Percentiles rank a stretch among this genome's conserved stretches.
Conservation (phyloP, 2,329 filamentous ascomycete genomes). For the Paecilomyces niveus region DNA sequence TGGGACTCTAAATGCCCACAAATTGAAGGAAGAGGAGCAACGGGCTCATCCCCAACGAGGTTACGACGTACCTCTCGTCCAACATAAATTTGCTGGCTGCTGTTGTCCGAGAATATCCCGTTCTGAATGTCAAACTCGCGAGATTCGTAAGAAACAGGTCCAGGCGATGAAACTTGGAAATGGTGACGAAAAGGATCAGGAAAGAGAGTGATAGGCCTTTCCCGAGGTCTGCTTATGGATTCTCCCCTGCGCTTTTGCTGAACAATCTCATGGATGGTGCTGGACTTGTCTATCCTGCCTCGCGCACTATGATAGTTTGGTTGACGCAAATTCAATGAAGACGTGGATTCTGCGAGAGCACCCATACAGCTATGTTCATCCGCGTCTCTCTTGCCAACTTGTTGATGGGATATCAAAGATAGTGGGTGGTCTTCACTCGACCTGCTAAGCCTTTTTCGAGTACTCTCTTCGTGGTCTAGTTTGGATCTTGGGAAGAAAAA, state of each 20-base stretch:
- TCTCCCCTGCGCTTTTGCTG: background rate
- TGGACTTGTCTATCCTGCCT: background rate
- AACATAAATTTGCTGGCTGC: background rate
- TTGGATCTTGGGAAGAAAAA: background rate
- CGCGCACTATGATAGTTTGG: background rate
- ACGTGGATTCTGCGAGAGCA: background rate
- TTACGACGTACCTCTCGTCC: background rate
- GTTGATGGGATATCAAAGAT: background rate
- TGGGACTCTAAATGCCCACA: background rate
- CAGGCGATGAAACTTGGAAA: background rate
- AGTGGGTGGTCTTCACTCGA: background rate
- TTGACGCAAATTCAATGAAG: background rate
- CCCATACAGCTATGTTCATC: background rate
- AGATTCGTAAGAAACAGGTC: background rate
- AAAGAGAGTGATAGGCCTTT: background rate
- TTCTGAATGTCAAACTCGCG: background rate
- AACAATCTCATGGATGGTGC: background rate
- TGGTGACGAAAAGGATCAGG: background rate
- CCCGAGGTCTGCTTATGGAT: background rate
- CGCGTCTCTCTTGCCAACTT: background rate
- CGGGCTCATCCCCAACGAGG: background rate
- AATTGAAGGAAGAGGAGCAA: background rate
- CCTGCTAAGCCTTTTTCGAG: background rate
- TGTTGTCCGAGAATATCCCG: background rate
- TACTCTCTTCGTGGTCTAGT: background rate